A percentile compares a stretch with the other conserved stretches of the same genome.
These are phyloP conservation scores for Deuterostichococcus epilithicus DNA, from an alignment of 139 green algal genomes.

Conservation along the genomic window DNA sequence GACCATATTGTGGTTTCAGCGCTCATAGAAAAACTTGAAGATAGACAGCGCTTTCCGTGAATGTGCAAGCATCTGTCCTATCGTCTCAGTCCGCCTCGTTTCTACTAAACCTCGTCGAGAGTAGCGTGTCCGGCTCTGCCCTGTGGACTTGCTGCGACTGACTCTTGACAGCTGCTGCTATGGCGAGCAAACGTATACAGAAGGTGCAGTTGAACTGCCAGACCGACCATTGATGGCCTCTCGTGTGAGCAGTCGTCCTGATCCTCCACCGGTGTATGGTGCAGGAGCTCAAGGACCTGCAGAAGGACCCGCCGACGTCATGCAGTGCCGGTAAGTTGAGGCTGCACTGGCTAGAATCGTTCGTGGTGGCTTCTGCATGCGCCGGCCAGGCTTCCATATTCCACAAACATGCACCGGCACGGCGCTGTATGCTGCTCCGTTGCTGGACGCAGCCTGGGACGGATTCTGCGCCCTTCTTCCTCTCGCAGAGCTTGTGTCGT, in stretches of 20 bases:
- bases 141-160: too few species aligned
- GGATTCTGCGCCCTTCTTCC: background rate
- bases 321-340: conserved; percentile 71
- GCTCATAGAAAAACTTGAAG: too few species aligned
- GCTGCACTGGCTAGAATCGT: too few species aligned
- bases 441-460: background rate
- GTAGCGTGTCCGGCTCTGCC: too few species aligned
- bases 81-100: too few species aligned
- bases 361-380: background rate
- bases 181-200: conserved; percentile 15
- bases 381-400: background rate
- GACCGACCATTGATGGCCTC: background rate
- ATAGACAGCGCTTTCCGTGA: too few species aligned
- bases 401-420: too few species aligned
- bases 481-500: background rate
- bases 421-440: background rate
- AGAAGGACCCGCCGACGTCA: conserved; percentile 89
- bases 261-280: background rate
- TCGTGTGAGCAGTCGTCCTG: background rate
- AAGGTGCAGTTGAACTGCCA: background rate
- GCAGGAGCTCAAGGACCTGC: conserved; percentile 74
- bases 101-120: too few species aligned
- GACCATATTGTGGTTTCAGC: too few species aligned
- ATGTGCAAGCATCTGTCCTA: too few species aligned
- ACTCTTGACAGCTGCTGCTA: background rate